Conservation (phyloP, 2,329 filamentous ascomycete genomes). For the Davidsoniella australis region DNA sequence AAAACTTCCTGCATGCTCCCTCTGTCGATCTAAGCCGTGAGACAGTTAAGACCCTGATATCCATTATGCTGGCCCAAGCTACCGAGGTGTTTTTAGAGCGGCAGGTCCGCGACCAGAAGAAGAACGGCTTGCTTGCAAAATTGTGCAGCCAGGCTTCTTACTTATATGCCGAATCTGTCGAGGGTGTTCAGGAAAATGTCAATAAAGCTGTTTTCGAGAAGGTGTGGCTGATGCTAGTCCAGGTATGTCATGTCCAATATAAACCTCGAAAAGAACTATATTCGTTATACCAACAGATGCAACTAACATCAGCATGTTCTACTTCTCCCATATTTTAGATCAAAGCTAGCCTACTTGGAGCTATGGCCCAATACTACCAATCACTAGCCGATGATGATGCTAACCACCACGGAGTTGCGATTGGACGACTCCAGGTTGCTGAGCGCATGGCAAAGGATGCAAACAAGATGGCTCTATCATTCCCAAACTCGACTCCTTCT, state of each 20-base stretch:
- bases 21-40: slow-evolving; percentile 92
- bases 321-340: slow-evolving; percentile 24
- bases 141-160: slow-evolving; percentile 80
- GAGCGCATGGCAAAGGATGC: slow-evolving; percentile 67
- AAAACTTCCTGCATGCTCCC: slow-evolving; percentile 94
- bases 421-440: slow-evolving; percentile 66
- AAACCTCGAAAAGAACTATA: background rate
- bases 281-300: background rate
- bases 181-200: slow-evolving; percentile 86
- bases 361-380: slow-evolving; percentile 85
- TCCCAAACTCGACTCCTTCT: slow-evolving; percentile 62
- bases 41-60: slow-evolving; percentile 86
- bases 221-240: slow-evolving; percentile 70
- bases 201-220: slow-evolving; percentile 85
- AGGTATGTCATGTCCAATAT: slow-evolving; percentile 35
- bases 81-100: slow-evolving; percentile 98
- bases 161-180: slow-evolving; percentile 71
- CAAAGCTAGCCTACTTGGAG: slow-evolving; percentile 70
- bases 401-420: slow-evolving; percentile 69
- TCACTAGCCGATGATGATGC: slow-evolving; percentile 80
- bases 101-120: slow-evolving; percentile 83
- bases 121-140: slow-evolving; percentile 79
- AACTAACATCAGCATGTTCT: too few relatives aligned
- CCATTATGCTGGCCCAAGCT: slow-evolving; percentile 83
- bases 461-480: slow-evolving; percentile 55